These are phyloP conservation scores for Rhodocollybia butyracea DNA, from an alignment of 768 basidiomycete genomes.

Conservation along the genomic window DNA sequence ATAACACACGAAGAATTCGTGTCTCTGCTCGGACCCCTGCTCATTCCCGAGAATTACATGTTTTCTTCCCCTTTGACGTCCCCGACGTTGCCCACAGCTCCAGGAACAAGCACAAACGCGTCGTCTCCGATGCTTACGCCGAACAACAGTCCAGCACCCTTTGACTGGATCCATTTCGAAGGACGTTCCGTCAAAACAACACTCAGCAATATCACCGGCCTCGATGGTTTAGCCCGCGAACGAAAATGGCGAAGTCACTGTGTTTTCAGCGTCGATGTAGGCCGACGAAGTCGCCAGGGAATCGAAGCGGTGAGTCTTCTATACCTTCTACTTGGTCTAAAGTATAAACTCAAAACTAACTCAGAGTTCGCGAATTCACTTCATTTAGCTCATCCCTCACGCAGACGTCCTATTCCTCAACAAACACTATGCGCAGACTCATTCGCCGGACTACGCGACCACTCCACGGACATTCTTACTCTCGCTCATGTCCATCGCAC, in stretches of 20 bases:
- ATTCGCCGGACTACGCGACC: conserved; percentile 53
- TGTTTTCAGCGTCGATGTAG: conserved; percentile 78
- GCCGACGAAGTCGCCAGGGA: conserved; percentile 69
- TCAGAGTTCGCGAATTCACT: not conserved
- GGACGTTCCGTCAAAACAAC: conserved; percentile 80
- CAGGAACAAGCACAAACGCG: conserved; percentile 7
- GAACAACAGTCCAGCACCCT: conserved; percentile 64
- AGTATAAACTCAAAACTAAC: not conserved
- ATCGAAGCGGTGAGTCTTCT: conserved; percentile 66
- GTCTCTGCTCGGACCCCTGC: conserved; percentile 71
- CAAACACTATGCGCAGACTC: conserved; percentile 64
- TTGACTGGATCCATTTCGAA: conserved; percentile 87
- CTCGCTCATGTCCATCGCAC: conserved; percentile 62
- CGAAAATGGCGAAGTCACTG: conserved; percentile 82
- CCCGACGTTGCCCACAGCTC: conserved; percentile 20
- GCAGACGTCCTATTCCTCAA: conserved; percentile 82
- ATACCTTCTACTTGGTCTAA: conserved; percentile 1
- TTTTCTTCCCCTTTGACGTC: conserved; percentile 26
- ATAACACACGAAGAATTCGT: conserved; percentile 87
- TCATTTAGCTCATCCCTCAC: conserved; percentile 68
- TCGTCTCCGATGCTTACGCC: conserved; percentile 3
- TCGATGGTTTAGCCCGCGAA: conserved; percentile 81
- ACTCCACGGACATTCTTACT: conserved; percentile 77
- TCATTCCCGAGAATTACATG: conserved; percentile 68
- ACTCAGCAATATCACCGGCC: conserved; percentile 68